These are phyloP conservation scores for Scleroderma citrinum DNA, from an alignment of 768 basidiomycete species.

Conservation along the genomic window DNA sequence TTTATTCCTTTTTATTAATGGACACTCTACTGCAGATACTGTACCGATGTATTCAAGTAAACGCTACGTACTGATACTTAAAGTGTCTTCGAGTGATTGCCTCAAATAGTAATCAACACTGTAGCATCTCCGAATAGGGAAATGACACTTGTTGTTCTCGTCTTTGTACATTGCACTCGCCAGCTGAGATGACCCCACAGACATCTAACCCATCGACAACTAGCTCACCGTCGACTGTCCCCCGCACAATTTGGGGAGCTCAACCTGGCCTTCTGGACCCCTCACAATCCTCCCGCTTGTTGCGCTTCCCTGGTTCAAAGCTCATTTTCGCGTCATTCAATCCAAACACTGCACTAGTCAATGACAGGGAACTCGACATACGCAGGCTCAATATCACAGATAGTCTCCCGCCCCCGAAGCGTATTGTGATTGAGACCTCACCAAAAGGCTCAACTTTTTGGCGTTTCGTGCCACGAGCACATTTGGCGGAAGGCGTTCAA, in stretches of 20 bases:
- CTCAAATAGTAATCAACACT: too few species aligned
- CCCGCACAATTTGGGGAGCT: conserved; percentile 33
- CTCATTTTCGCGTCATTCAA: conserved; percentile 75
- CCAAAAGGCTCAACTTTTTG: conserved; percentile 53
- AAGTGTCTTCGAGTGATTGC: too few species aligned
- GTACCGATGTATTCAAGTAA: too few species aligned
- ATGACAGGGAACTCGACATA: conserved; percentile 30
- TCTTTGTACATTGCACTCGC: too few species aligned
- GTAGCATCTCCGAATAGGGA: too few species aligned
- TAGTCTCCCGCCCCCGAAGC: conserved; percentile 53
- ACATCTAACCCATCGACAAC: too few species aligned
- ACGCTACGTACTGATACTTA: too few species aligned
- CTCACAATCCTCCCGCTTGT: conserved; percentile 53
- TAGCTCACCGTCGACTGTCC: background rate
- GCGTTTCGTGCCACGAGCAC: conserved; percentile 75
- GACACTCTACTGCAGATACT: too few species aligned
- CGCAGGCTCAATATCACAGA: conserved; percentile 40
- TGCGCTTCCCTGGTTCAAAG: conserved; percentile 51
- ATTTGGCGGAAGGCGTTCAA: conserved; percentile 45
- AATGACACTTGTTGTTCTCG: too few species aligned
- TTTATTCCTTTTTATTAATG: too few species aligned
- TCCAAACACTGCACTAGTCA: conserved; percentile 52
- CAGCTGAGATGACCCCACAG: too few species aligned
- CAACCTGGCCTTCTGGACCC: conserved; percentile 63
- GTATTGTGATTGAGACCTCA: conserved; percentile 66